Percentiles rank a stretch among this genome's conserved stretches.
Conservation (phyloP, 768 basidiomycete species). For the Lentinula detonsa region DNA sequence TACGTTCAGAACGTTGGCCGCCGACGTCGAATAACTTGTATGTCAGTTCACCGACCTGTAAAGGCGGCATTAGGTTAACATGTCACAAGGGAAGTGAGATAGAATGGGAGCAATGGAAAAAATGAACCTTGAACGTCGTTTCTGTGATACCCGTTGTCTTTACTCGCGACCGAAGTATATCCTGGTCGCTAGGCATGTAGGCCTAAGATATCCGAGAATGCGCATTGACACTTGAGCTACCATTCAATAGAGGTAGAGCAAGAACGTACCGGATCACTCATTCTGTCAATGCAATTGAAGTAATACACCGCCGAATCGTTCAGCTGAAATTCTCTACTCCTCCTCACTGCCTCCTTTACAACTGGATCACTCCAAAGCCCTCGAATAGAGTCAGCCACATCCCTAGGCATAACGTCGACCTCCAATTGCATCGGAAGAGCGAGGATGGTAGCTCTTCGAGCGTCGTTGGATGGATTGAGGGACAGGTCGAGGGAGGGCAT, state of each 20-base stretch:
- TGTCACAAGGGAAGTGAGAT: too few species aligned
- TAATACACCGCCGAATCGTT: constrained; percentile 97
- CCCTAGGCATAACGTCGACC: constrained; percentile 64
- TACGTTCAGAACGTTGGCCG: constrained; percentile 73
- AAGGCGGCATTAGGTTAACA: neutral
- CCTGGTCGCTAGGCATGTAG: constrained; percentile 92
- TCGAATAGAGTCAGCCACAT: constrained; percentile 72
- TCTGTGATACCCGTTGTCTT: constrained; percentile 99
- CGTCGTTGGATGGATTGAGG: constrained; percentile 65
- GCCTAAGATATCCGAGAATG: constrained; percentile 37
- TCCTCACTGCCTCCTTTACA: constrained; percentile 74
- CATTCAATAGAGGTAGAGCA: constrained; percentile 72
- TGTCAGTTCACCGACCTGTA: constrained; percentile 76
- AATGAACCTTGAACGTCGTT: constrained; percentile 70
- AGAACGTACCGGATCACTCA: neutral
- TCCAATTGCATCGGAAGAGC: constrained; percentile 75
- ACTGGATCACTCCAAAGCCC: constrained; percentile 77
- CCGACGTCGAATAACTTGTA: constrained; percentile 92
- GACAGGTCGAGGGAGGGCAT: constrained; percentile 79
- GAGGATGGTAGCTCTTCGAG: constrained; percentile 61
- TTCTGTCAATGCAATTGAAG: constrained; percentile 41
- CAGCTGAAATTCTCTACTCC: constrained; percentile 91
- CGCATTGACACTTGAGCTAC: constrained; percentile 40
- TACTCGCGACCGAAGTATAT: constrained; percentile 88
- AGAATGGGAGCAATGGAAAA: too few species aligned